These are phyloP conservation scores for Daldinia vernicosa DNA, from an alignment of 495 filamentous ascomycete genomes.

Conservation along the genomic window DNA sequence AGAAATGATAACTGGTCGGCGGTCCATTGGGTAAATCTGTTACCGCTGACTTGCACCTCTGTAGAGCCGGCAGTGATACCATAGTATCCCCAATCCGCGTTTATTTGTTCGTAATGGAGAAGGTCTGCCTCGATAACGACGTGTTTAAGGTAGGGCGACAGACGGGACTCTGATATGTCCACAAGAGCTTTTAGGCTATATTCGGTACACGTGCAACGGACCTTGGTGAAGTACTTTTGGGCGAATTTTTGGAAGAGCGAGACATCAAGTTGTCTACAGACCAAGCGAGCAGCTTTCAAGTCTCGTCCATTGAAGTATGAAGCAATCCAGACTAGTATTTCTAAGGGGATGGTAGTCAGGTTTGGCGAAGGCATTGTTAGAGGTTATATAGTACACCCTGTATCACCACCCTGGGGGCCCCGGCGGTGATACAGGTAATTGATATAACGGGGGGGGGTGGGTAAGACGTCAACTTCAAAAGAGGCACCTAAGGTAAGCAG, in stretches of 20 bases:
- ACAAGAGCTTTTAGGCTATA: conserved; percentile 57
- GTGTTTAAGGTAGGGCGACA: conserved; percentile 54
- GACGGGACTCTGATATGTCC: conserved; percentile 56
- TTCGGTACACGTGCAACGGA: conserved; percentile 60
- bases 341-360: conserved; percentile 47
- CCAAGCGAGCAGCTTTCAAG: conserved; percentile 52
- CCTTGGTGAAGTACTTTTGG: conserved; percentile 60
- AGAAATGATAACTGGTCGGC: conserved; percentile 48
- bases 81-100: too few relatives aligned
- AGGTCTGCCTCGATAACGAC: conserved; percentile 56
- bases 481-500: not conserved
- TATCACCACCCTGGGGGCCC: too few relatives aligned
- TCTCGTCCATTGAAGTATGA: conserved; percentile 49
- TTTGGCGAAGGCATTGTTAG: conserved; percentile 11
- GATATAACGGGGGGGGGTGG: too few relatives aligned
- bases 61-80: too few relatives aligned
- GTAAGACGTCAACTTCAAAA: not conserved
- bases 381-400: too few relatives aligned
- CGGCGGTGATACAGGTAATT: too few relatives aligned
- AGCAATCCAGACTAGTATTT: conserved; percentile 52
- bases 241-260: conserved; percentile 55
- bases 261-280: conserved; percentile 55
- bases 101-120: not conserved
- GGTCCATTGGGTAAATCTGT: conserved; percentile 9
- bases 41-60: too few relatives aligned